phyloP scores from a whole-genome alignment of 257 asterid genomes.

The Solanum medicagineum region DNA sequence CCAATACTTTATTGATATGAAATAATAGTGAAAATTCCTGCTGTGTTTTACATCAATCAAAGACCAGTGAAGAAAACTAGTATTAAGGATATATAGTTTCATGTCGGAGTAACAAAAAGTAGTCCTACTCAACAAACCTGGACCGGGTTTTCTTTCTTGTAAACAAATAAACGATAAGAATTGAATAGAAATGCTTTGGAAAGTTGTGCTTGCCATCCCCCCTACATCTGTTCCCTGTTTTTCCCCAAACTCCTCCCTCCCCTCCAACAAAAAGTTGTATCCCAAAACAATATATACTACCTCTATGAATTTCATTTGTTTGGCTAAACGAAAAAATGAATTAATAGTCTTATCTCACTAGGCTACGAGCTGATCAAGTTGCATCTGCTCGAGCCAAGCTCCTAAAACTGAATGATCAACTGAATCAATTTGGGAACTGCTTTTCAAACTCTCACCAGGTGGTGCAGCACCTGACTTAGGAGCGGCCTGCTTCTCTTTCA shows the following conservation, averaged over 20 bases:
- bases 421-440: constrained; percentile 39
- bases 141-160: constrained; percentile 15
- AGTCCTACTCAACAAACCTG: constrained; percentile 9
- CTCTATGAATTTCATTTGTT: constrained; percentile 24
- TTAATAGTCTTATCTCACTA: constrained; percentile 30
- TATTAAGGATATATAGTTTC: neutral
- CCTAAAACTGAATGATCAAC: constrained; percentile 75
- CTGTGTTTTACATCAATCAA: neutral
- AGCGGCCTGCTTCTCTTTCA: constrained; percentile 48
- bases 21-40: neutral
- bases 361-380: constrained; percentile 76
- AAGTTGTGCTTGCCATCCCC: constrained; percentile 13
- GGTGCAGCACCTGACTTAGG: constrained; percentile 39
- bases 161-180: constrained; percentile 34
- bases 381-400: constrained; percentile 96
- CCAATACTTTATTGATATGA: neutral
- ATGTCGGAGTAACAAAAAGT: neutral
- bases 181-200: constrained; percentile 16
- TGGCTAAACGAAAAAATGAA: constrained; percentile 35
- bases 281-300: constrained; percentile 43
- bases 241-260: neutral
- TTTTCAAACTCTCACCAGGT: constrained; percentile 77
- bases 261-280: constrained; percentile 26
- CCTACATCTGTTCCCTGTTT: neutral
- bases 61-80: neutral